Evolutionary conservation across 768 basidiomycete genomes (phyloP).

Genomic region (Steccherinum ochraceum): DNA sequence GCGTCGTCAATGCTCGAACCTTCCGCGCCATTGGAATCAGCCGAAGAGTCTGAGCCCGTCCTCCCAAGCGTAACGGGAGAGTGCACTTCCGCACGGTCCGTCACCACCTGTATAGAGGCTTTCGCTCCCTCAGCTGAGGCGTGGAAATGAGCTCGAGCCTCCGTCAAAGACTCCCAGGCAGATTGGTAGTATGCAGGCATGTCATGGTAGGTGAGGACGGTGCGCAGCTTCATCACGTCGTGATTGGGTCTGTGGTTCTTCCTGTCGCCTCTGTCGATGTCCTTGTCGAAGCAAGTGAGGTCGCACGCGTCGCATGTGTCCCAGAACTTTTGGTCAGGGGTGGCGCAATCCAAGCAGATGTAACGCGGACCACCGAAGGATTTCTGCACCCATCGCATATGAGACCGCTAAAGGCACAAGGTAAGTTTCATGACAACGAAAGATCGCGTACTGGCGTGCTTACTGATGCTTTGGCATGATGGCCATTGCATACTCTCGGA

Average conservation of each 20-base stretch:
- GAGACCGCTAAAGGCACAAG: conserved; percentile 3
- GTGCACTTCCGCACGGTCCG: too few relatives aligned
- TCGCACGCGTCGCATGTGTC: conserved; percentile 18
- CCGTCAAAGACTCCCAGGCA: conserved; percentile 16
- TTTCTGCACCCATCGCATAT: conserved; percentile 13
- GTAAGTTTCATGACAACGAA: neutral
- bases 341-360: conserved; percentile 11
- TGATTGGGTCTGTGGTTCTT: conserved; percentile 11
- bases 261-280: conserved; percentile 3
- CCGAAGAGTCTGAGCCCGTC: too few relatives aligned
- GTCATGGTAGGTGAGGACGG: conserved; percentile 9
- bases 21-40: too few relatives aligned
- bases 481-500: conserved; percentile 16
- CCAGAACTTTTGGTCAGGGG: conserved; percentile 6
- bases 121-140: too few relatives aligned
- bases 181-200: conserved; percentile 14
- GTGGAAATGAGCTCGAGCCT: conserved; percentile 4
- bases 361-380: conserved; percentile 9
- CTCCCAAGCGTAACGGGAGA: too few relatives aligned
- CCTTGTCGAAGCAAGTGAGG: conserved; percentile 6
- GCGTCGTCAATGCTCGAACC: too few relatives aligned
- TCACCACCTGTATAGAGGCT: too few relatives aligned
- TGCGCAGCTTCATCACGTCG: conserved; percentile 15
- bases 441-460: conserved; percentile 4
- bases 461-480: conserved; percentile 19